A percentile compares a stretch with the other conserved stretches of the same genome.
Evolutionary conservation across 129 eudicot species (phyloP).

Genomic region (Flaveria trinervia): DNA sequence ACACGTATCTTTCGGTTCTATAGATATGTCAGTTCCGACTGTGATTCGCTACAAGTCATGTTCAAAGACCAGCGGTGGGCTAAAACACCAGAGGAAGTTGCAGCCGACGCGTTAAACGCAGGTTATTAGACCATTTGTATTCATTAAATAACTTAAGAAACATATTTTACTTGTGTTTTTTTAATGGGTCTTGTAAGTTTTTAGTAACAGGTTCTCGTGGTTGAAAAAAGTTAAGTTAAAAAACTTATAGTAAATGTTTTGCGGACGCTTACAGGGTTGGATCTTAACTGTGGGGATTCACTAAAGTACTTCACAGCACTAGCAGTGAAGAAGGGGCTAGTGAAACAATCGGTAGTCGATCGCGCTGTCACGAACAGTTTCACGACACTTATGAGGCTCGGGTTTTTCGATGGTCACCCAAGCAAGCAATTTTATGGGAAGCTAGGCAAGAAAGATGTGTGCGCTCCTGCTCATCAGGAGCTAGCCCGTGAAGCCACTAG

Average conservation of each 20-base stretch:
- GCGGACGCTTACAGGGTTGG: constrained; percentile 25
- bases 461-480: constrained; percentile 27
- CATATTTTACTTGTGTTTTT: not conserved
- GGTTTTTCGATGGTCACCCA: constrained; percentile 53
- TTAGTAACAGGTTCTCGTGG: too few species aligned
- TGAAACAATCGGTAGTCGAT: constrained; percentile 39
- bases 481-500: constrained; percentile 52
- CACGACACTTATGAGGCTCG: constrained; percentile 53
- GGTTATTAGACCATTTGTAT: constrained; percentile 16
- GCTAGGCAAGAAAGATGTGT: constrained; percentile 43
- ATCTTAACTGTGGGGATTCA: constrained; percentile 49
- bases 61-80: constrained; percentile 32
- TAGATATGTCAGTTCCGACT: constrained; percentile 38
- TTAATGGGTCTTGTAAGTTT: not conserved
- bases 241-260: not conserved
- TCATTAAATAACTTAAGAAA: not conserved
- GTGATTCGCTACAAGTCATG: constrained; percentile 38
- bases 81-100: constrained; percentile 47
- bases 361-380: constrained; percentile 44
- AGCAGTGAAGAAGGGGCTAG: constrained; percentile 38
- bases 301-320: constrained; percentile 36
- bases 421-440: constrained; percentile 43
- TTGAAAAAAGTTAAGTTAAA: too few species aligned
- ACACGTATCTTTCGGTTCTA: not conserved
- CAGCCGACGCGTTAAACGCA: constrained; percentile 52